Evolutionary conservation across 768 basidiomycete genomes (phyloP), one percentile per base, ranked within the genome.

Genomic region (Serpula lacrymans): DNA sequence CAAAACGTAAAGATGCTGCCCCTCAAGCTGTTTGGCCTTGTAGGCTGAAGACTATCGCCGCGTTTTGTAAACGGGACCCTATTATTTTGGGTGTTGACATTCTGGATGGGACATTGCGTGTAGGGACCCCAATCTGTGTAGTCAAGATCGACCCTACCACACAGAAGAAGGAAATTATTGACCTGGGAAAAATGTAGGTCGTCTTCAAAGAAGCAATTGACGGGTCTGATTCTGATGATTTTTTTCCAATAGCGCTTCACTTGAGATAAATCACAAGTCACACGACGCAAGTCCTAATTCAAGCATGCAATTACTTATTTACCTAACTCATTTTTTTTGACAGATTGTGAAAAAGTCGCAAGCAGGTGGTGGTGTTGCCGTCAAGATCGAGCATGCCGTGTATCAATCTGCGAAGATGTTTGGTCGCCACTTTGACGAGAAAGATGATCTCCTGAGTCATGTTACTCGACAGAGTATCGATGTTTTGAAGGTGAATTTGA

Each of bases 1-100:
- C 89, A n/a, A 94, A 92, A 64, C 77, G 89, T 27, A 78, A 70
- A 50, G 94, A 93, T 58, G 91, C 94, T 2, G 91, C 94, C 0
- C 92, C 91, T 8, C 87, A 88, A 56, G 96, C 96, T 17, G 84
- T 97, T 16, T 98, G 93, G 93, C 96, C 96, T 4, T 95, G 92
- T 59, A 77, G 91, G 37, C 75, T 99, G 54, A 93, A 89, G 71
- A 86, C 70, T 47, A 88, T 99, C 47, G 87, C 89, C n/a, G 85
- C 82, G 13, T 99, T 98, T 63, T 88, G 88, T 65, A 93, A 94
- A 65, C 84, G 96, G 33, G 96, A 98, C 64, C 96, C 95, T 3
- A 96, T 98, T 57, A 95, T 98, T 47, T 69, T 98, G 37, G 95
- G 95, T 50, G 91, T 94, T 25, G 95, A 98, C 61, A 94, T 99